A percentile compares a stretch with the other conserved stretches of the same genome.
Evolutionary conservation across 2,329 filamentous ascomycete species (phyloP).

Genomic region (Diaporthe citriasiana): DNA sequence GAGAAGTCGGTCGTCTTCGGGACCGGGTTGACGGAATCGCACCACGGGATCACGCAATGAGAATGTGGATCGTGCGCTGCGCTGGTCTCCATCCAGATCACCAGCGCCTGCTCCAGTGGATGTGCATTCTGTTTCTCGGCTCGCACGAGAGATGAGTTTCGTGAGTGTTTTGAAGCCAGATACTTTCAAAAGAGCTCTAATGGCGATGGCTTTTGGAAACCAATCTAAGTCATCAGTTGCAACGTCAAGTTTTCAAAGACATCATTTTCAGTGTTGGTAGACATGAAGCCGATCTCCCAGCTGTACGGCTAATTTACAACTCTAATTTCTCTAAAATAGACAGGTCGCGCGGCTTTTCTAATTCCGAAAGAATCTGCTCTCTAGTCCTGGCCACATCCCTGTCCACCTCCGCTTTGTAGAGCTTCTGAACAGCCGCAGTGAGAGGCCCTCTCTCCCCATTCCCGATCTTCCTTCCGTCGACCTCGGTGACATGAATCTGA

Average conservation of each 20-base stretch:
- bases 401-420: background rate
- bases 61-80: background rate
- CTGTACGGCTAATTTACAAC: background rate
- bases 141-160: background rate
- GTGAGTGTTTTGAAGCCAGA: background rate
- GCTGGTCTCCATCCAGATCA: background rate
- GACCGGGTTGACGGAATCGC: background rate
- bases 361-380: background rate
- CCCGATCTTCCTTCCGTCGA: background rate
- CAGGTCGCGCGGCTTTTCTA: constrained; percentile 1
- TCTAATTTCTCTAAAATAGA: background rate
- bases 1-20: background rate
- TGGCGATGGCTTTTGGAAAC: background rate
- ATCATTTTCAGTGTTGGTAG: no score
- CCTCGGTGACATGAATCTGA: constrained; percentile 10
- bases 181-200: background rate
- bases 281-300: background rate
- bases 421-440: constrained; percentile 1
- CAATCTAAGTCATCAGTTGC: no score
- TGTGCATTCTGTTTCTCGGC: background rate
- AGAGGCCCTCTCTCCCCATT: background rate
- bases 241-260: no score
- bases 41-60: background rate
- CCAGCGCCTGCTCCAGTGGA: background rate
- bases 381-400: background rate